A percentile compares a stretch with the other conserved stretches of the same genome.
Evolutionary conservation across 2,329 filamentous ascomycete genomes (phyloP).

Genomic region (Leptographium lundbergii): DNA sequence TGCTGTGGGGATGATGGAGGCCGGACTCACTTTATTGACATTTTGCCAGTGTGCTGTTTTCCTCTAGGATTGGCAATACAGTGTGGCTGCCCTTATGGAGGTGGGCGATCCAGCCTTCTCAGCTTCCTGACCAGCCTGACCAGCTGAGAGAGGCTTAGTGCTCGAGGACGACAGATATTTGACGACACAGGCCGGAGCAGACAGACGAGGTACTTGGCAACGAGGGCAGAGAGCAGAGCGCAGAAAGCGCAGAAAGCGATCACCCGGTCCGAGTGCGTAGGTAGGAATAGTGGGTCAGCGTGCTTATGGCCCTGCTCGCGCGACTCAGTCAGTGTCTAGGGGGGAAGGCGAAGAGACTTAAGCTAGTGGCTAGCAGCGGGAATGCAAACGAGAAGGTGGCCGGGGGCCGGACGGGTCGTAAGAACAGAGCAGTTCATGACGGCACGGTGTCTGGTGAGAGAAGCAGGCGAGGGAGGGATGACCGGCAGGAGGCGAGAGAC

Average conservation of each 20-base stretch:
- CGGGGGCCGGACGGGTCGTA: too few relatives aligned
- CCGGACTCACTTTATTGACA: slow-evolving; percentile 5
- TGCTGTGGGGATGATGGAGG: neutral
- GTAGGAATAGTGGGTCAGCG: neutral
- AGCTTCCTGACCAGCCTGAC: neutral
- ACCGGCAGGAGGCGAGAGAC: too few relatives aligned
- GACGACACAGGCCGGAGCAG: neutral
- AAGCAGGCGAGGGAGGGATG: too few relatives aligned
- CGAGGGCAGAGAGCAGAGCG: slow-evolving; percentile 2
- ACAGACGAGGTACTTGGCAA: neutral
- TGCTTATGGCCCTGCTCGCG: neutral
- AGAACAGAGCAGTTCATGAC: too few relatives aligned
- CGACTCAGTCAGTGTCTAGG: too few relatives aligned
- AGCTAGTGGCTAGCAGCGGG: too few relatives aligned
- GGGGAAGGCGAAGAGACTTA: too few relatives aligned
- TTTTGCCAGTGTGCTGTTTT: neutral
- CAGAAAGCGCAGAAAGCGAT: neutral
- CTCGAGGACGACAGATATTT: neutral
- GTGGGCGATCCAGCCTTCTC: neutral
- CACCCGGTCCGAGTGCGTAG: neutral
- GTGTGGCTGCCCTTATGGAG: neutral
- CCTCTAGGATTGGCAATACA: neutral
- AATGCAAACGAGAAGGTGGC: too few relatives aligned
- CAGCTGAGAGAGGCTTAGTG: slow-evolving; percentile 1
- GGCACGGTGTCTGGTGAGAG: too few relatives aligned